Evolutionary conservation across 805 yeast genomes (phyloP).

Genomic region (Zygosaccharomyces siamensis): DNA sequence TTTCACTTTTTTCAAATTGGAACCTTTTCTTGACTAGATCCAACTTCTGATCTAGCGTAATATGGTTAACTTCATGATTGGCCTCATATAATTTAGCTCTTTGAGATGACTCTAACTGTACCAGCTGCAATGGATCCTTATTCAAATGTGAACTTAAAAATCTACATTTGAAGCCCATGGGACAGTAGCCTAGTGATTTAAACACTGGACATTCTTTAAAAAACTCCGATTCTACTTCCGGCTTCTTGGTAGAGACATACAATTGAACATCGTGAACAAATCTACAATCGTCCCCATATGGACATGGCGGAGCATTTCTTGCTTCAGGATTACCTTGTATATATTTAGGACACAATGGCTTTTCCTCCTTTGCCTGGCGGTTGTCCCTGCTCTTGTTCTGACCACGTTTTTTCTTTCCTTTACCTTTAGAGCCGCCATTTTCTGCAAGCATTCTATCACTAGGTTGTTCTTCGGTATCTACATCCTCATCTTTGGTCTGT

Average conservation of each 20-base stretch:
- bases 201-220: slow-evolving; percentile 68
- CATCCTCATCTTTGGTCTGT: slow-evolving; percentile 17
- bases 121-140: slow-evolving; percentile 36
- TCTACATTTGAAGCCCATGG: slow-evolving; percentile 87
- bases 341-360: slow-evolving; percentile 60
- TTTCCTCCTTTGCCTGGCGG: slow-evolving; percentile 57
- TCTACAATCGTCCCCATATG: slow-evolving; percentile 70
- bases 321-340: slow-evolving; percentile 45
- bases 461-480: slow-evolving; percentile 47
- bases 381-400: slow-evolving; percentile 82
- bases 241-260: slow-evolving; percentile 61
- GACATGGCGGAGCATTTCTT: slow-evolving; percentile 40
- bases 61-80: slow-evolving; percentile 61
- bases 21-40: slow-evolving; percentile 48
- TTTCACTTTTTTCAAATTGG: slow-evolving; percentile 52
- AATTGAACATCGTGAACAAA: slow-evolving; percentile 67
- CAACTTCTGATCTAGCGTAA: slow-evolving; percentile 40
- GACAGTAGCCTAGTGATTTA: slow-evolving; percentile 80
- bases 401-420: slow-evolving; percentile 55
- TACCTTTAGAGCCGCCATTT: slow-evolving; percentile 41
- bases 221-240: slow-evolving; percentile 57
- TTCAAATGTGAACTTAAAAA: slow-evolving; percentile 74
- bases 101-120: slow-evolving; percentile 42
- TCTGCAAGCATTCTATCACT: slow-evolving; percentile 39
- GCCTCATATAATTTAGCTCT: slow-evolving; percentile 22